These are phyloP conservation scores for Trapa bicornis DNA, from an alignment of 345 rosid species.

Conservation along the genomic window DNA sequence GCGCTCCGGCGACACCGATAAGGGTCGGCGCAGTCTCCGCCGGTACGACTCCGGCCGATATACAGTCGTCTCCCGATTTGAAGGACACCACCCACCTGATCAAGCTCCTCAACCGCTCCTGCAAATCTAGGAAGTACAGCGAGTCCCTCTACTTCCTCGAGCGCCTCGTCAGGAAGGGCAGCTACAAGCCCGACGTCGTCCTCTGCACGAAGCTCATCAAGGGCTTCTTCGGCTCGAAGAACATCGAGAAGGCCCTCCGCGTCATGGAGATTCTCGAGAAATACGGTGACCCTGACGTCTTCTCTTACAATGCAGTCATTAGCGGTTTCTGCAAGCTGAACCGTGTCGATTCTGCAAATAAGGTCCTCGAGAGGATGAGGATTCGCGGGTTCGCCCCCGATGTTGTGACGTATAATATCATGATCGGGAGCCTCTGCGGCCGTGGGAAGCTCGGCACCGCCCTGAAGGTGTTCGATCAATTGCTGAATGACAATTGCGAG, in stretches of 20 bases:
- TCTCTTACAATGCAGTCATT: slow-evolving; percentile 71
- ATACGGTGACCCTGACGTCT: slow-evolving; percentile 59
- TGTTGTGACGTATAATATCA: slow-evolving; percentile 66
- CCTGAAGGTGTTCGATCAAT: slow-evolving; percentile 42
- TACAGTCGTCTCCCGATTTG: slow-evolving; percentile 32
- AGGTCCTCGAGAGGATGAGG: slow-evolving; percentile 56
- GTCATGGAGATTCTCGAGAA: slow-evolving; percentile 72
- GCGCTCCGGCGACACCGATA: no score
- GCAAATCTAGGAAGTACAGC: slow-evolving; percentile 41
- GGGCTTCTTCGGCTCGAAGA: slow-evolving; percentile 45
- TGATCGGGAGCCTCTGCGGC: slow-evolving; percentile 64
- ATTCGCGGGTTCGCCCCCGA: slow-evolving; percentile 56
- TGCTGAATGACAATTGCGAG: slow-evolving; percentile 45
- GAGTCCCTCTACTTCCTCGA: slow-evolving; percentile 71
- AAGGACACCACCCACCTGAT: slow-evolving; percentile 43
- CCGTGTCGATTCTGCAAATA: slow-evolving; percentile 45
- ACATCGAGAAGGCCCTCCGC: slow-evolving; percentile 44
- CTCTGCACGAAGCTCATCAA: slow-evolving; percentile 71
- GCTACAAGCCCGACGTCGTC: slow-evolving; percentile 54
- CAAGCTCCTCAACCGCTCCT: slow-evolving; percentile 45
- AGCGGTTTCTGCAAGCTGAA: slow-evolving; percentile 72
- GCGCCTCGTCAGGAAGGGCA: slow-evolving; percentile 37
- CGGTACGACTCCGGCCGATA: slow-evolving; percentile 33
- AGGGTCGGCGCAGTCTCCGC: slow-evolving; percentile 12
- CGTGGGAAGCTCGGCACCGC: slow-evolving; percentile 62